Evolutionary conservation across 805 yeast genomes (phyloP).

Genomic region (Kodamaea fukazawae): DNA sequence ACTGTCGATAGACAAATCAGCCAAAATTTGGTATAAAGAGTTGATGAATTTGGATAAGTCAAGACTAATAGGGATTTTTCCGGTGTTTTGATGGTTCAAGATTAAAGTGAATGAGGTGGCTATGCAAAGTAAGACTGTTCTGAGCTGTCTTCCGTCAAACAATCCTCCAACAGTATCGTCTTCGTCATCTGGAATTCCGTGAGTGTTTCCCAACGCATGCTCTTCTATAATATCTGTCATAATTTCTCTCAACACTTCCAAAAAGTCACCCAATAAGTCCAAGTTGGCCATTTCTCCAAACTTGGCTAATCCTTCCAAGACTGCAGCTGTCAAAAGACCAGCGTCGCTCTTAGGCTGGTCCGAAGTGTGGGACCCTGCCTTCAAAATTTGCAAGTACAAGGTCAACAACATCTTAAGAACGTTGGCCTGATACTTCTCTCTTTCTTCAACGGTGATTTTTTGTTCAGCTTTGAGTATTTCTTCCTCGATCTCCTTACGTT

Average conservation of each 20-base stretch:
- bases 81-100: conserved; percentile 58
- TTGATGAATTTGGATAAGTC: conserved; percentile 82
- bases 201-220: conserved; percentile 38
- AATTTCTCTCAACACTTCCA: conserved; percentile 84
- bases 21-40: conserved; percentile 66
- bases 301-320: conserved; percentile 85
- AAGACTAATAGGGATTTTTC: conserved; percentile 58
- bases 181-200: conserved; percentile 11
- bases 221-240: conserved; percentile 52
- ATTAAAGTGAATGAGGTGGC: conserved; percentile 88
- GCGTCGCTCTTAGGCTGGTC: conserved; percentile 45
- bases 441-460: conserved; percentile 80
- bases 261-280: conserved; percentile 87
- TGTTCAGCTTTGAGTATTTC: conserved; percentile 87
- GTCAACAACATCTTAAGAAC: conserved; percentile 70
- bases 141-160: conserved; percentile 43
- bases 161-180: conserved; percentile 28
- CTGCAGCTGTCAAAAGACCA: conserved; percentile 65
- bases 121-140: conserved; percentile 77
- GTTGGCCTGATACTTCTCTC: conserved; percentile 83
- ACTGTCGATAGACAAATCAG: conserved; percentile 69
- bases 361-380: conserved; percentile 32
- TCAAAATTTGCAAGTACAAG: conserved; percentile 74
- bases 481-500: conserved; percentile 80
- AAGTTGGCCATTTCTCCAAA: conserved; percentile 92